Base-by-base conservation (phyloP, 176 grass and related monocot genomes). In the Hordeum marinum region DNA sequence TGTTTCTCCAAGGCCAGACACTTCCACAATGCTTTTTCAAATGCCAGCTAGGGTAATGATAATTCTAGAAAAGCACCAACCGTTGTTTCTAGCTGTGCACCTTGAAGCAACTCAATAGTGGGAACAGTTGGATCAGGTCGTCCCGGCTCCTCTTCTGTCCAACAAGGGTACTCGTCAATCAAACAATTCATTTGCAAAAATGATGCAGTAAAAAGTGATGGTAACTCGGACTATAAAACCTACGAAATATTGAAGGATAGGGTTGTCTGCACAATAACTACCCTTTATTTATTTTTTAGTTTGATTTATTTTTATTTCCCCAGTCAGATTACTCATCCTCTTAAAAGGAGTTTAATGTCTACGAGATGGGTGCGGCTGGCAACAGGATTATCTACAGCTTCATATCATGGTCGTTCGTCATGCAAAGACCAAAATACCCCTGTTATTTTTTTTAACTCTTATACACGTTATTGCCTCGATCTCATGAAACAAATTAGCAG, bases 81-180 rank as follows among this genome's bases (percentile, higher is more conserved):
- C 10, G 0, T 11, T 36, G 12, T 4, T 54, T 4, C 85, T 86
- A 94, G 79, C 93, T 94, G 62, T 95, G 95, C 88, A 98, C 93
- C 85, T 95, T 95, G 85, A 98, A 95, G 73, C 93, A 98, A 66
- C 68, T 90, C 87, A 95, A 13, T 7, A 27, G 36, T 0, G 91
- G 87, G 82, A 98, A 98, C 84, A 90, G 11, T 37, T 87, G 65
- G 69, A 92, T 83, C 80, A 98, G 81, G 37, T 93, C 93, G 37
- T 81, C 63, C 3, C 59, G 77, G 83, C 83, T 93, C 73, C 95
- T 98, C 84, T 50, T 98, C 95, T 98, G 68, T 18, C 40, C 0
- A 57, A 57, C 52, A 57, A 55, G 29, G 2, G 52, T 8, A 57
- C 52, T 57, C 52, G 7, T 21, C 52, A 57, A 57, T 21, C 52